Evolutionary conservation across 306 rosid species (phyloP), one percentile per base, ranked within the genome.

Genomic region (Acacia acuminata): DNA sequence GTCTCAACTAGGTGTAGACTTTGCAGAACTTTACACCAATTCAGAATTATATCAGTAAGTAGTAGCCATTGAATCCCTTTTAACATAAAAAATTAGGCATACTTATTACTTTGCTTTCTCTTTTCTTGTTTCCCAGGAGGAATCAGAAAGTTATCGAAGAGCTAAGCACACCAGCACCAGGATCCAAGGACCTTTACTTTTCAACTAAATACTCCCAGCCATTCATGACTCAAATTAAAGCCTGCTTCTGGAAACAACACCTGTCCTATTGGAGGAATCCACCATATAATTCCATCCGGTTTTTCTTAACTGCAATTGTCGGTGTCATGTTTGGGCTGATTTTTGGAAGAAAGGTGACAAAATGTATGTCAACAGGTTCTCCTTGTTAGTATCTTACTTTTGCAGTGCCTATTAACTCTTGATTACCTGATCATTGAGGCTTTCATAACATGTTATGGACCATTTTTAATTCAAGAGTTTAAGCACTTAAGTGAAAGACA

Each of bases 201-300:
- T 79, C 83, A 11, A 76, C 82, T 51, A 81, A 71, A 78, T 86
- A 89, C 75, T 87, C 92, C 8, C 86, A 36, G 45, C 75, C 89
- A 45, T 85, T 85, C 82, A 8, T 79, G 51, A 83, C 84, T 72
- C 90, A 89, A 70, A 85, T 78, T 60, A 77, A 43, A 75, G 90
- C 82, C 53, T 89, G 92, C 83, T 85, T 89, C 66, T 85, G 85
- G 86, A 89, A 89, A 80, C 89, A 85, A 7, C 77, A 76, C 1
- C 76, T 79, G 75, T 89, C 92, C 75, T 89, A 89, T 64, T 89
- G 92, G 92, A 87, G 88, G 85, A 89, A 89, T 63, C 89, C 92
- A 7, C 79, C 48, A 12, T 89, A 87, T 71, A 87, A 89, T 64
- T 36, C 65, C 67, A 55, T 83, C 45, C 88, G 89, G 22, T 73